Conservation (phyloP, 257 asterid genomes). For the Gentiana straminea region DNA sequence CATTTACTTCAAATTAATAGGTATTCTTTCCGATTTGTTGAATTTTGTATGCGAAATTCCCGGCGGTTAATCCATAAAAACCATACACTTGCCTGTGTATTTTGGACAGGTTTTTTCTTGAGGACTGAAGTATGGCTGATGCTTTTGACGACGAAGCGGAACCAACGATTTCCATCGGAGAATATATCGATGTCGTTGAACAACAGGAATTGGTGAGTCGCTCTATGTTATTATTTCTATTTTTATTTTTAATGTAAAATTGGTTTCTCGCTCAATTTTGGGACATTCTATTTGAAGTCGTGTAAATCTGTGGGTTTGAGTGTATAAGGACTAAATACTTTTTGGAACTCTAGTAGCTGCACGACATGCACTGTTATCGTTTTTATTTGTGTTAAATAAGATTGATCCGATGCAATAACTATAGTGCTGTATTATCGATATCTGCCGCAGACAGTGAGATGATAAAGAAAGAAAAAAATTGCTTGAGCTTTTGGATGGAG, state of each 20-base stretch:
- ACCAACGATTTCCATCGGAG: slow-evolving; percentile 63
- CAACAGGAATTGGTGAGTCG: slow-evolving; percentile 67
- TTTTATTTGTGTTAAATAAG: too few species aligned
- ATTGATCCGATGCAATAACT: too few species aligned
- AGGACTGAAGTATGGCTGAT: slow-evolving; percentile 38
- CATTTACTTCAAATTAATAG: too few species aligned
- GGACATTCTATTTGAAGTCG: not conserved
- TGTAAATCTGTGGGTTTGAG: not conserved
- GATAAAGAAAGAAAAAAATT: too few species aligned
- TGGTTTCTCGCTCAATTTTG: not conserved
- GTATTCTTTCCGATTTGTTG: too few species aligned
- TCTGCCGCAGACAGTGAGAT: too few species aligned
- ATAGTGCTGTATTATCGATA: too few species aligned
- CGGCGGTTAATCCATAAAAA: not conserved
- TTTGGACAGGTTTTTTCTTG: not conserved
- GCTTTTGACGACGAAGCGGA: slow-evolving; percentile 57
- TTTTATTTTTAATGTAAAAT: not conserved
- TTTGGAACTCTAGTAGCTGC: too few species aligned
- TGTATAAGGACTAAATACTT: not conserved
- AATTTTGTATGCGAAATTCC: too few species aligned
- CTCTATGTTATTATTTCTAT: not conserved
- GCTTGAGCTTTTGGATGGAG: too few species aligned
- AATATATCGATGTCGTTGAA: slow-evolving; percentile 66
- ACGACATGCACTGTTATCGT: too few species aligned
- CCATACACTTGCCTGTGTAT: not conserved